Evolutionary conservation across 257 asterid genomes (phyloP).

Genomic region (Ehretia macrophylla): DNA sequence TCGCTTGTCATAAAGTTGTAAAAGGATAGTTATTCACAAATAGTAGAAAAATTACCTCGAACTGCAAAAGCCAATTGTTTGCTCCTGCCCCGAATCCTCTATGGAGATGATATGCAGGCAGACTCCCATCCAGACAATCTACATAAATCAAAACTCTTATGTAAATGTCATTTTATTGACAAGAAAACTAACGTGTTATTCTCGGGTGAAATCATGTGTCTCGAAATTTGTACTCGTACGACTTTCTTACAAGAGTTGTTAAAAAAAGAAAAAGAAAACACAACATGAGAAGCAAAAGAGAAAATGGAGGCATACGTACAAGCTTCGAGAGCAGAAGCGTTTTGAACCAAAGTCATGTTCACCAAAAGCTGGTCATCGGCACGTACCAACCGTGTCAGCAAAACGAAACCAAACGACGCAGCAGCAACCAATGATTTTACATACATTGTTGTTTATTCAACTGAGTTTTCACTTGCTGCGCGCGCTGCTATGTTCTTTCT

Average conservation of each 20-base stretch:
- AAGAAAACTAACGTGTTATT: too few species aligned
- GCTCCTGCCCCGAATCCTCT: slow-evolving; percentile 88
- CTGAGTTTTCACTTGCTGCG: too few species aligned
- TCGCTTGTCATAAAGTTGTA: too few species aligned
- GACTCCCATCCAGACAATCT: slow-evolving; percentile 97
- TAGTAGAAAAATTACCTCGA: slow-evolving; percentile 82
- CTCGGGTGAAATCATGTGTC: too few species aligned
- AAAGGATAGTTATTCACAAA: too few species aligned
- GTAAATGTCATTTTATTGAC: too few species aligned
- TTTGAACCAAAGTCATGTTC: slow-evolving; percentile 58
- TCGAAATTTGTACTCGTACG: too few species aligned
- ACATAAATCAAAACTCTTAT: neutral
- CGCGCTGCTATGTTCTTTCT: too few species aligned
- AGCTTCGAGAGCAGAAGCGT: slow-evolving; percentile 56
- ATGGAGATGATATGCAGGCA: slow-evolving; percentile 87
- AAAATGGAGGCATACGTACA: slow-evolving; percentile 21
- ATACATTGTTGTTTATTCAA: too few species aligned
- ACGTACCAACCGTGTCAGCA: neutral
- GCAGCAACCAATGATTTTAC: too few species aligned
- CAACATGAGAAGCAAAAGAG: neutral
- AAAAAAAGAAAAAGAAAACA: neutral
- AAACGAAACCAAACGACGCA: too few species aligned
- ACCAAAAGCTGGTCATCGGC: slow-evolving; percentile 34
- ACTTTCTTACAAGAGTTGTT: too few species aligned
- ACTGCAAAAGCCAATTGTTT: slow-evolving; percentile 84